These are phyloP conservation scores for Telopea speciosissima DNA, from an alignment of 177 flowering plant species.

Conservation along the genomic window DNA sequence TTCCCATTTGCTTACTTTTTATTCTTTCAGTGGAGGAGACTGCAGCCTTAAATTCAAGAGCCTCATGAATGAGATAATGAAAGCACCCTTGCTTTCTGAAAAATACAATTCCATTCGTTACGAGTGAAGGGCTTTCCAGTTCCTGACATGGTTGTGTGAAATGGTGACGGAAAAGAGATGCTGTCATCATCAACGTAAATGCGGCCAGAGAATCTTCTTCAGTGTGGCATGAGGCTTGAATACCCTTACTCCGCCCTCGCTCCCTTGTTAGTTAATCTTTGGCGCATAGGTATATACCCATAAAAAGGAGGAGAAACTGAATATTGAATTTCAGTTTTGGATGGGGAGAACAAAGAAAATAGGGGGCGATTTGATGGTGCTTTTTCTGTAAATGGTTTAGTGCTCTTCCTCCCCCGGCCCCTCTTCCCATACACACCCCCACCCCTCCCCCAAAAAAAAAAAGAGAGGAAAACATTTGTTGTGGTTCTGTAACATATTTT, in stretches of 20 bases:
- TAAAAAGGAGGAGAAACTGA: not conserved
- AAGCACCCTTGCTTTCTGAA: constrained; percentile 48
- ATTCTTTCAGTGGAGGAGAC: constrained; percentile 73
- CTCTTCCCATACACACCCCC: not conserved
- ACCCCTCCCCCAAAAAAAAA: too few relatives aligned
- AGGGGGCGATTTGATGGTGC: not conserved
- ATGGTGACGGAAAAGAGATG: not conserved
- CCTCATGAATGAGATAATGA: constrained; percentile 66
- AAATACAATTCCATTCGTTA: constrained; percentile 69
- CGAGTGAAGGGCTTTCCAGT: constrained; percentile 36
- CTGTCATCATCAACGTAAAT: not conserved
- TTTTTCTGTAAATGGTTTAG: not conserved
- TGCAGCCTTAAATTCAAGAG: constrained; percentile 79
- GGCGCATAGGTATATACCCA: not conserved
- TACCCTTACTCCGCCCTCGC: not conserved
- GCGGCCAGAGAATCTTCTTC: not conserved
- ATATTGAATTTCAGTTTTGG: not conserved
- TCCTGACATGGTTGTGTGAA: not conserved
- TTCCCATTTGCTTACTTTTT: not conserved
- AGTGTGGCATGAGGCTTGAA: not conserved
- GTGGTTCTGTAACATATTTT: too few relatives aligned
- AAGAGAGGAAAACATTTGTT: too few relatives aligned
- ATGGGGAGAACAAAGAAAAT: not conserved
- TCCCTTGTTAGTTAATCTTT: not conserved
- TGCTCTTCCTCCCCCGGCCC: not conserved